These are phyloP conservation scores for Chimonanthus salicifolius DNA, from an alignment of 164 flowering plant genomes.

Conservation along the genomic window DNA sequence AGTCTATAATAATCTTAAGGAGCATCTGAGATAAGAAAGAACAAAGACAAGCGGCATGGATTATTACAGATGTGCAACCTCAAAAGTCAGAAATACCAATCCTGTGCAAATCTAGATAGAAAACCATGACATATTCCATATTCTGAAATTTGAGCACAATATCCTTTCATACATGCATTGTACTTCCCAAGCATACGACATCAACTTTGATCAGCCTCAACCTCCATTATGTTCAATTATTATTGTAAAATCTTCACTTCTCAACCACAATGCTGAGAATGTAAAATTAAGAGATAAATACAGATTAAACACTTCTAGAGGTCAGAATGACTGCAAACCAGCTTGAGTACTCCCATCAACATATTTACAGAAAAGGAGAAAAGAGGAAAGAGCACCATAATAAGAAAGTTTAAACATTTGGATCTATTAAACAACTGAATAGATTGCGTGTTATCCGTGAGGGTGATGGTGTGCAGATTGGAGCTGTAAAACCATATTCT, in stretches of 20 bases:
- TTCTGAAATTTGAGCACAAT: too few species aligned
- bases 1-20: too few species aligned
- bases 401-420: constrained; percentile 3
- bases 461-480: constrained; percentile 10
- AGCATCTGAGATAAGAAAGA: too few species aligned
- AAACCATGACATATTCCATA: too few species aligned
- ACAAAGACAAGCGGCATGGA: too few species aligned
- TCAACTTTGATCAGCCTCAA: too few species aligned
- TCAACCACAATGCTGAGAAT: background rate
- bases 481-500: constrained; percentile 33
- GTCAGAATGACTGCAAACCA: background rate
- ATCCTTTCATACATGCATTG: too few species aligned
- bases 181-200: too few species aligned
- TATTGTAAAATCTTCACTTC: background rate
- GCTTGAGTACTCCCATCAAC: constrained; percentile 12
- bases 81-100: too few species aligned
- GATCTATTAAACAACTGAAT: constrained; percentile 1
- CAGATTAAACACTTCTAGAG: background rate
- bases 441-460: constrained; percentile 25
- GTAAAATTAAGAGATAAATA: background rate
- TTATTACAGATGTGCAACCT: too few species aligned
- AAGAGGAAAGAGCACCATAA: constrained; percentile 12
- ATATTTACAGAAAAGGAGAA: constrained; percentile 31
- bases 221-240: background rate
- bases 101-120: too few species aligned